These are phyloP conservation scores for Starmerella bombi DNA, from an alignment of 805 yeast species.

Conservation along the genomic window DNA sequence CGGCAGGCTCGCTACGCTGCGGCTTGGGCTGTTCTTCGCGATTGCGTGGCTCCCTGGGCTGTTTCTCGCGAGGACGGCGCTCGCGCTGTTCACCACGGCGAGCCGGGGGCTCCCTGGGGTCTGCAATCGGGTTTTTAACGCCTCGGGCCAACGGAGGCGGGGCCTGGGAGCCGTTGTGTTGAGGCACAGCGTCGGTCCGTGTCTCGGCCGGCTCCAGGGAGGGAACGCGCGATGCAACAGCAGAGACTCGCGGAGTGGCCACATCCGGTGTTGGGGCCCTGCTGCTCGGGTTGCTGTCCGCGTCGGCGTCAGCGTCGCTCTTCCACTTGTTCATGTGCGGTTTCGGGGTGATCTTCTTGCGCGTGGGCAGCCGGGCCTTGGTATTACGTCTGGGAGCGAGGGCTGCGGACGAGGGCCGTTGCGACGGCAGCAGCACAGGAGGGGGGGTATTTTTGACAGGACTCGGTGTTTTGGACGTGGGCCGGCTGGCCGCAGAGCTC, in stretches of 20 bases:
- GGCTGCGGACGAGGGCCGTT: neutral
- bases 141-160: neutral
- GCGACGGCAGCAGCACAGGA: neutral
- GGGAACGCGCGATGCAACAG: neutral
- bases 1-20: neutral
- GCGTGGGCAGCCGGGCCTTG: slow-evolving; percentile 9
- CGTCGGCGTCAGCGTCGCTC: neutral
- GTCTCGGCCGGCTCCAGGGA: neutral
- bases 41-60: neutral
- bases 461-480: neutral
- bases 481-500: neutral
- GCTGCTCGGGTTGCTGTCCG: neutral
- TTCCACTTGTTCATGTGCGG: neutral
- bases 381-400: slow-evolving; percentile 5
- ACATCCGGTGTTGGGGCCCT: neutral
- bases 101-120: neutral
- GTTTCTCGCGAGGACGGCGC: too few species aligned
- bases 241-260: neutral
- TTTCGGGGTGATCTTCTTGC: slow-evolving; percentile 1
- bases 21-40: neutral
- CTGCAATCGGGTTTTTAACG: neutral
- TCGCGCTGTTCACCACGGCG: too few species aligned
- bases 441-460: neutral
- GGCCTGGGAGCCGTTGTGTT: neutral
- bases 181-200: neutral